These are phyloP conservation scores for Suhomyces tanzawaensis DNA, from an alignment of 805 yeast genomes.

Conservation along the genomic window DNA sequence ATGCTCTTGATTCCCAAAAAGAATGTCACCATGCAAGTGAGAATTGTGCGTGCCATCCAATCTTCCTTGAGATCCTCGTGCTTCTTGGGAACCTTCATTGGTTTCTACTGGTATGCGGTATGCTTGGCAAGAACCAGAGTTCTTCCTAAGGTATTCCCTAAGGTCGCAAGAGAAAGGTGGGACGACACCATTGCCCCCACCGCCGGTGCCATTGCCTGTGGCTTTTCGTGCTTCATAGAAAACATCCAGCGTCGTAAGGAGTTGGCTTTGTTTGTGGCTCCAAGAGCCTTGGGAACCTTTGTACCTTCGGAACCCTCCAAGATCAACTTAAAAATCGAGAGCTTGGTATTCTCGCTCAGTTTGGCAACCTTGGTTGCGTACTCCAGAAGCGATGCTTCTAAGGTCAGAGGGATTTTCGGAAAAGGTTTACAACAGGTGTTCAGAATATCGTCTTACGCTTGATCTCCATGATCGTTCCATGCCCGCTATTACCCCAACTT, in stretches of 20 bases:
- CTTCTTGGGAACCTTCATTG: slow-evolving; percentile 43
- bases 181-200: slow-evolving; percentile 41
- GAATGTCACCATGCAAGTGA: slow-evolving; percentile 9
- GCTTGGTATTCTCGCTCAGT: slow-evolving; percentile 31
- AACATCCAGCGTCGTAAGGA: slow-evolving; percentile 42
- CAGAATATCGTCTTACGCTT: slow-evolving; percentile 1
- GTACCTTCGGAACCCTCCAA: slow-evolving; percentile 25
- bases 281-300: slow-evolving; percentile 35
- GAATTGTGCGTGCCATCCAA: slow-evolving; percentile 20
- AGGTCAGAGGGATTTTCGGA: slow-evolving; percentile 39
- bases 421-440: slow-evolving; percentile 25
- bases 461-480: too few species aligned
- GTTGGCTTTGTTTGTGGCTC: slow-evolving; percentile 48
- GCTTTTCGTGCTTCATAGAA: slow-evolving; percentile 42
- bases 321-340: slow-evolving; percentile 26
- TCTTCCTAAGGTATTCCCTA: slow-evolving; percentile 39
- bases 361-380: slow-evolving; percentile 38
- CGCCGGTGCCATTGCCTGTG: slow-evolving; percentile 41
- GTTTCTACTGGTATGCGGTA: slow-evolving; percentile 46
- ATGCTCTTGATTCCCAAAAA: slow-evolving; percentile 25
- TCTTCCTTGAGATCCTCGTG: slow-evolving; percentile 40
- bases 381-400: slow-evolving; percentile 24
- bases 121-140: slow-evolving; percentile 42
- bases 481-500: too few species aligned
- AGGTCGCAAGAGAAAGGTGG: slow-evolving; percentile 28